Percentiles rank a stretch among this genome's conserved stretches.
phyloP scores from a whole-genome alignment of 2,329 filamentous ascomycete genomes.

The Hypoxylon sp. region DNA sequence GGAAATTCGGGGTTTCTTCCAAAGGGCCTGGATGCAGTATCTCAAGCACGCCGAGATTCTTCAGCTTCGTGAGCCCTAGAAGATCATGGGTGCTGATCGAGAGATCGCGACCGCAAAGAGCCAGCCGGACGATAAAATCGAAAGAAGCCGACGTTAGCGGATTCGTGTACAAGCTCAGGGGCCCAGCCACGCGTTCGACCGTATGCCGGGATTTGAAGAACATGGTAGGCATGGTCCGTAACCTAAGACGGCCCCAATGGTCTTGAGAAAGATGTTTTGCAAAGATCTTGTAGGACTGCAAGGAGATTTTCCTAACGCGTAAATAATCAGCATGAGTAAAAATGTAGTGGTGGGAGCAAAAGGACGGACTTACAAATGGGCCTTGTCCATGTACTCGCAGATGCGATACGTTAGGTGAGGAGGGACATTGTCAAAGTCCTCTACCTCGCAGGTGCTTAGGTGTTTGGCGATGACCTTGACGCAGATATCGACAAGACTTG shows the following conservation, averaged over 20 bases:
- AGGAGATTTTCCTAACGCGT: constrained; percentile 14
- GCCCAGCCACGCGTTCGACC: constrained; percentile 1
- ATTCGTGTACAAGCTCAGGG: constrained; percentile 56
- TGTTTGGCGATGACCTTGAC: constrained; percentile 58
- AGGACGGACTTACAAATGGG: constrained; percentile 24
- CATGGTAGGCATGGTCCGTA: neutral
- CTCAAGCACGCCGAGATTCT: constrained; percentile 65
- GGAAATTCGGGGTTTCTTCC: constrained; percentile 49
- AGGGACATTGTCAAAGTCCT: constrained; percentile 57
- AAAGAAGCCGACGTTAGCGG: constrained; percentile 57
- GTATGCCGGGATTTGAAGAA: constrained; percentile 7
- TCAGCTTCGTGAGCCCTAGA: constrained; percentile 59
- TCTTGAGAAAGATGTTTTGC: constrained; percentile 14
- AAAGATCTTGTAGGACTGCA: constrained; percentile 35
- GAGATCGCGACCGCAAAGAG: constrained; percentile 35
- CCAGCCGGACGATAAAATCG: constrained; percentile 52
- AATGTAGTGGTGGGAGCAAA: neutral
- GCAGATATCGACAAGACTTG: constrained; percentile 59
- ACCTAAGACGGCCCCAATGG: constrained; percentile 1
- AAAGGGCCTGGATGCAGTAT: constrained; percentile 59
- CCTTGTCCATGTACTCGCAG: constrained; percentile 58
- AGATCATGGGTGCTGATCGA: constrained; percentile 57
- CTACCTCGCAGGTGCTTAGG: constrained; percentile 55
- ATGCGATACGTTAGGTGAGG: constrained; percentile 56
- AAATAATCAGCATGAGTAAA: constrained; percentile 12